A percentile compares a stretch with the other conserved stretches of the same genome.
Conservation (phyloP, 2,329 filamentous ascomycete genomes). For the Talaromyces sp. region DNA sequence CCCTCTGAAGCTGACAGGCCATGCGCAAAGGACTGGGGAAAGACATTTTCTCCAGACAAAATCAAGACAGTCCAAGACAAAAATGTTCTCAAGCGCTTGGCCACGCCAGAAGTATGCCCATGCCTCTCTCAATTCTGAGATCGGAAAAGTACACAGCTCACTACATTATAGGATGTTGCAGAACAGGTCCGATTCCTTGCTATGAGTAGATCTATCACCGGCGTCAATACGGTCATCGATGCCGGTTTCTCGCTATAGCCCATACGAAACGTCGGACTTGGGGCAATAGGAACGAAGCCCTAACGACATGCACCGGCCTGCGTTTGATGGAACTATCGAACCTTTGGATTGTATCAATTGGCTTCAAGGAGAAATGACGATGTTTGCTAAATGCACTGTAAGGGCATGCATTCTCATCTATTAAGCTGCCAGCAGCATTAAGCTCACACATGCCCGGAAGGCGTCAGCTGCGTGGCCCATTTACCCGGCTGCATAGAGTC, state of each 20-base stretch:
- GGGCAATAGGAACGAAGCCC: background rate
- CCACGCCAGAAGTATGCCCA: background rate
- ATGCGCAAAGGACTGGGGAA: background rate
- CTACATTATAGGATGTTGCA: background rate
- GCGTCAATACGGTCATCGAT: background rate
- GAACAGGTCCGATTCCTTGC: background rate
- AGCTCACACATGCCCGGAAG: background rate
- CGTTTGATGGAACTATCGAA: background rate
- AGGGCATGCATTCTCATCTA: background rate
- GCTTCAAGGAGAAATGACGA: background rate
- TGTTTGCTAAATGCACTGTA: background rate
- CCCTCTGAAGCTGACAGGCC: background rate
- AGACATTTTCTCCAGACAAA: background rate
- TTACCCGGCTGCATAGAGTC: background rate
- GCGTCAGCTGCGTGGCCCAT: background rate
- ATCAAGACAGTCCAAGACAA: background rate
- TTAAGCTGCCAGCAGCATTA: background rate
- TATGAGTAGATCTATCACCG: background rate
- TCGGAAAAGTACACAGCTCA: background rate
- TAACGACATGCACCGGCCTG: background rate
- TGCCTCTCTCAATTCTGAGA: background rate
- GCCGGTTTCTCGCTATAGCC: slow-evolving; percentile 2
- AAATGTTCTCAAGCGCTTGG: background rate
- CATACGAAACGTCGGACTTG: background rate
- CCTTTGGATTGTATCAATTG: background rate